Evolutionary conservation across 2,329 filamentous ascomycete species (phyloP).

Genomic region (Fusarium sp.): DNA sequence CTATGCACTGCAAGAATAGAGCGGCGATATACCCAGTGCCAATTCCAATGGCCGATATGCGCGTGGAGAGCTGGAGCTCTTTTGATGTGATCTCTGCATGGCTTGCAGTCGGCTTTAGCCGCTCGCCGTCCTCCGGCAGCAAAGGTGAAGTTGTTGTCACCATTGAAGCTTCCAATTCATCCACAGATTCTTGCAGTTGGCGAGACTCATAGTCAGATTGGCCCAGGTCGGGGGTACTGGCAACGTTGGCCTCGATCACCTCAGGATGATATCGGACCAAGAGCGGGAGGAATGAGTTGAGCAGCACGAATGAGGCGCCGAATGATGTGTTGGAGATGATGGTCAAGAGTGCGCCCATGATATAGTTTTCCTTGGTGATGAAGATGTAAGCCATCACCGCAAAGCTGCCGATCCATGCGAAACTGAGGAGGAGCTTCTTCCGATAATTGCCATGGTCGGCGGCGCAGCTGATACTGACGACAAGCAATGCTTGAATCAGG

Average conservation of each 20-base stretch:
- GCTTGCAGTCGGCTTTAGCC: slow-evolving; percentile 54
- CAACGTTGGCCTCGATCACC: slow-evolving; percentile 47
- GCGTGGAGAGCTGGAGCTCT: slow-evolving; percentile 85
- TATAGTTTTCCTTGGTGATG: slow-evolving; percentile 78
- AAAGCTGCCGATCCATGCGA: slow-evolving; percentile 84
- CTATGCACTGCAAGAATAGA: slow-evolving; percentile 83
- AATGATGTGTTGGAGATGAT: slow-evolving; percentile 95
- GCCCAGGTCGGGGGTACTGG: slow-evolving; percentile 47
- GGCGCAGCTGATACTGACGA: slow-evolving; percentile 95
- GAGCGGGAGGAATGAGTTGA: slow-evolving; percentile 95
- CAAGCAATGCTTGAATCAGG: slow-evolving; percentile 86
- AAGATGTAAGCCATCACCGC: slow-evolving; percentile 91
- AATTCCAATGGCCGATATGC: slow-evolving; percentile 92
- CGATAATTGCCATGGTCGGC: slow-evolving; percentile 94
- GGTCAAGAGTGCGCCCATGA: slow-evolving; percentile 85
- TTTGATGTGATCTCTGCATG: slow-evolving; percentile 66
- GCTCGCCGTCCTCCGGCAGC: slow-evolving; percentile 52
- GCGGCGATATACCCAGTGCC: slow-evolving; percentile 94
- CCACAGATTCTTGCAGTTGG: slow-evolving; percentile 49
- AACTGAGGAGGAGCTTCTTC: slow-evolving; percentile 87
- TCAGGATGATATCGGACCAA: slow-evolving; percentile 87
- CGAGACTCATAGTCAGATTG: slow-evolving; percentile 50
- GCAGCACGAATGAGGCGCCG: slow-evolving; percentile 91
- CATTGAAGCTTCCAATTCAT: slow-evolving; percentile 46
- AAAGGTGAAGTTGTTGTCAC: slow-evolving; percentile 62